Evolutionary conservation across 805 yeast species (phyloP).

Genomic region (Candida oleophila): DNA sequence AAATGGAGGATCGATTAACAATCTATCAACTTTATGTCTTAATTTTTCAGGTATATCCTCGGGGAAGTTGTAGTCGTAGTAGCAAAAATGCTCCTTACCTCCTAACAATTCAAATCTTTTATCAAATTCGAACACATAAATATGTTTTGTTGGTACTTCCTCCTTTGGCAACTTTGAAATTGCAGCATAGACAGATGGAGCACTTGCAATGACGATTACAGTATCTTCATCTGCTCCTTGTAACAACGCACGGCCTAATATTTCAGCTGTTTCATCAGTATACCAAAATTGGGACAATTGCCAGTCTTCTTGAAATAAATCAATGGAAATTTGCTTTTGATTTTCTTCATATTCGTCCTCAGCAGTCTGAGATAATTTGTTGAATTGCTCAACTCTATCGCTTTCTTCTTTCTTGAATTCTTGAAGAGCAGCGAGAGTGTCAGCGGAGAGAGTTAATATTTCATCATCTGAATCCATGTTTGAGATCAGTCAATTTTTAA

Average conservation of each 20-base stretch:
- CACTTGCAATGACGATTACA: conserved; percentile 74
- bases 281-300: conserved; percentile 94
- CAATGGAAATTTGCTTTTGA: conserved; percentile 49
- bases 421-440: conserved; percentile 54
- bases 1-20: conserved; percentile 87
- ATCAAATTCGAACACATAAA: conserved; percentile 78
- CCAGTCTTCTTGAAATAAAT: conserved; percentile 87
- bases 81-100: conserved; percentile 62
- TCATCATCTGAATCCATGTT: conserved; percentile 43
- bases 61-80: conserved; percentile 77
- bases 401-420: conserved; percentile 69
- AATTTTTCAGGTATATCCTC: conserved; percentile 55
- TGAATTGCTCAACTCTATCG: conserved; percentile 55
- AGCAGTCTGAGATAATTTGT: conserved; percentile 51
- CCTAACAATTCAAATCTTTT: conserved; percentile 72
- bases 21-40: conserved; percentile 62
- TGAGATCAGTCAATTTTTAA: not conserved
- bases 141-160: conserved; percentile 62
- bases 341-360: conserved; percentile 51
- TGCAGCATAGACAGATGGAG: conserved; percentile 91
- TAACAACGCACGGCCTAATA: conserved; percentile 65
- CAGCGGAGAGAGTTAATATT: conserved; percentile 44
- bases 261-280: conserved; percentile 66
- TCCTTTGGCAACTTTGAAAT: conserved; percentile 52
- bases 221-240: conserved; percentile 76